phyloP scores from a whole-genome alignment of 164 flowering plant genomes.

The Chimonanthus salicifolius region DNA sequence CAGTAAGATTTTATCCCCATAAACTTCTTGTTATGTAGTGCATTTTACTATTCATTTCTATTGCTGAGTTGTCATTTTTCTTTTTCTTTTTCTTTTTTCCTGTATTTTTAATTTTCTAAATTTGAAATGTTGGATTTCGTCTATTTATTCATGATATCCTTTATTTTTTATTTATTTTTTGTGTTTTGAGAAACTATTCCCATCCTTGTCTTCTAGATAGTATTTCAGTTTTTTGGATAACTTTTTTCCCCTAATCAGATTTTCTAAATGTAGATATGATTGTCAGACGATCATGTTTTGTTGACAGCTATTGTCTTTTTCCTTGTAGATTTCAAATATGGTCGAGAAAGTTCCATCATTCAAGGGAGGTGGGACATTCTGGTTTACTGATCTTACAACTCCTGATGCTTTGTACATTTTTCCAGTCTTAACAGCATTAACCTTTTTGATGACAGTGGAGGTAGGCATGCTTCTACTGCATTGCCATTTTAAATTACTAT shows the following conservation, averaged over 20 bases:
- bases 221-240: background rate
- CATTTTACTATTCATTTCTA: no score
- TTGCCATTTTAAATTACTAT: background rate
- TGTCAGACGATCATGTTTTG: background rate
- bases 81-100: no score
- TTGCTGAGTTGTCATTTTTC: no score
- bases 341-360: conserved; percentile 88
- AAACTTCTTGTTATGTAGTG: no score
- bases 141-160: background rate
- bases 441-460: conserved; percentile 76
- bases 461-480: conserved; percentile 23
- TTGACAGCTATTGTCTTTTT: conserved; percentile 4
- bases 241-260: background rate
- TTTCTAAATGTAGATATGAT: background rate
- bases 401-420: conserved; percentile 67
- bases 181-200: background rate
- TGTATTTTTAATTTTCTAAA: no score
- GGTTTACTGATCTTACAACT: conserved; percentile 85
- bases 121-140: background rate
- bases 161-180: no score
- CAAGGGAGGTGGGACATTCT: conserved; percentile 69
- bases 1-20: conserved; percentile 40
- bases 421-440: conserved; percentile 62
- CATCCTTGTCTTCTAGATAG: background rate
- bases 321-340: conserved; percentile 67